These are phyloP conservation scores for Apiospora kogelbergensis DNA, from an alignment of 2,329 filamentous ascomycete genomes.

Conservation along the genomic window DNA sequence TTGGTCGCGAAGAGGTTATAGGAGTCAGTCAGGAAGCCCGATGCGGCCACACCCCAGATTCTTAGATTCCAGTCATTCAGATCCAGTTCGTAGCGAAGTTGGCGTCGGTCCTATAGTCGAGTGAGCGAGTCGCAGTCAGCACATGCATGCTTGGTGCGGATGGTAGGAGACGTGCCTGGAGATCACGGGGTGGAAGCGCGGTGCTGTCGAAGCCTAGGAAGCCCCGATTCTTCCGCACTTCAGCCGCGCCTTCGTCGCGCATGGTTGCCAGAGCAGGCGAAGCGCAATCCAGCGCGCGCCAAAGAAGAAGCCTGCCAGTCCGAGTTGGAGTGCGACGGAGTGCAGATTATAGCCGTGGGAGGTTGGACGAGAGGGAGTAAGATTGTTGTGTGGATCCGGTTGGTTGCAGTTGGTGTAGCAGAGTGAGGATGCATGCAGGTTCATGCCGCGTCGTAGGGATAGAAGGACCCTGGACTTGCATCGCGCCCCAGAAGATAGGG, in stretches of 20 bases:
- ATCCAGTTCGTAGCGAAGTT: conserved; percentile 53
- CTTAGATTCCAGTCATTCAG: conserved; percentile 55
- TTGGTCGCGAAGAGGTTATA: conserved; percentile 57
- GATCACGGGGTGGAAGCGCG: conserved; percentile 48
- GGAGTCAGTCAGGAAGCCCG: conserved; percentile 54
- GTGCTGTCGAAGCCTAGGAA: conserved; percentile 52
- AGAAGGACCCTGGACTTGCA: background rate
- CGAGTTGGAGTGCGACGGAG: background rate
- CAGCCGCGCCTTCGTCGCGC: conserved; percentile 26
- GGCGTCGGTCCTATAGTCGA: conserved; percentile 45
- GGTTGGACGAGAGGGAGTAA: background rate
- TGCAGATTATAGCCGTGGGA: background rate
- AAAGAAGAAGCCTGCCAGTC: background rate
- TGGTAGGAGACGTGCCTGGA: conserved; percentile 38
- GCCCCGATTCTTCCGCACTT: conserved; percentile 44
- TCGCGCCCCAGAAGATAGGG: background rate
- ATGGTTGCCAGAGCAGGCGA: conserved; percentile 15
- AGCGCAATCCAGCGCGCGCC: conserved; percentile 5
- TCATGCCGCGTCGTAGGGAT: background rate
- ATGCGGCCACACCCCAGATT: conserved; percentile 56
- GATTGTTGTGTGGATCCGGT: background rate
- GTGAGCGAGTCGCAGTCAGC: conserved; percentile 11
- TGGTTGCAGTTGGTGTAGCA: background rate
- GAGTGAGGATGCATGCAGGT: background rate
- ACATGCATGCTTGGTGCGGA: background rate